phyloP scores from a whole-genome alignment of 306 rosid genomes.

The Senna tora region DNA sequence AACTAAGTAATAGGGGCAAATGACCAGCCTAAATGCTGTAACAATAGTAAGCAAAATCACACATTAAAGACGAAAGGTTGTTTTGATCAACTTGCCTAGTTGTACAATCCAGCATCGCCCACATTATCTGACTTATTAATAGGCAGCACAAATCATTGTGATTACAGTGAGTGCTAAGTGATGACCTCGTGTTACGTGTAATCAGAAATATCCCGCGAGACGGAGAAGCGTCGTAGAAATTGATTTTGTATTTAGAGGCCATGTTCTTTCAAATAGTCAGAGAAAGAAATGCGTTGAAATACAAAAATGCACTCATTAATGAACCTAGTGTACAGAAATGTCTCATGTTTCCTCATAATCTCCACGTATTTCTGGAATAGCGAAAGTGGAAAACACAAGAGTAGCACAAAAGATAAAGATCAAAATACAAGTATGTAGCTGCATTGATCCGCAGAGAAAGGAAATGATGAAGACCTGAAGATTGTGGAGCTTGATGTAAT shows the following conservation, averaged over 20 bases:
- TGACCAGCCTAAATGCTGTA: neutral
- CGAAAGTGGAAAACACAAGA: neutral
- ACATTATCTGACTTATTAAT: neutral
- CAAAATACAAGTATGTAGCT: neutral
- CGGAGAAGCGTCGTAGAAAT: too few relatives aligned
- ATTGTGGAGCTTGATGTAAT: conserved; percentile 49
- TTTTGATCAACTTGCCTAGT: neutral
- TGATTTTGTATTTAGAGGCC: too few relatives aligned
- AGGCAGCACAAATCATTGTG: neutral
- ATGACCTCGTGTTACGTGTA: neutral
- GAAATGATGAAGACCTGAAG: conserved; percentile 47
- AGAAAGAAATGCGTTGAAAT: neutral
- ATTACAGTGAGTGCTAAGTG: neutral
- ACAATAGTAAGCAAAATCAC: conserved; percentile 11
- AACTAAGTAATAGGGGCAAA: neutral
- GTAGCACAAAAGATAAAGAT: neutral
- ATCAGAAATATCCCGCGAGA: neutral
- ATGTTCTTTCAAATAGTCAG: too few relatives aligned
- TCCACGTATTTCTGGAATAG: neutral
- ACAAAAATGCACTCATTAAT: neutral
- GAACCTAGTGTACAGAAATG: neutral
- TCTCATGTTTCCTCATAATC: neutral
- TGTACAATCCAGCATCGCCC: conserved; percentile 4
- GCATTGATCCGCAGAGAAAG: neutral
- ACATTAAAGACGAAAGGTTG: neutral